Percentiles rank a stretch among this genome's conserved stretches.
Evolutionary conservation across 108 stramenopile genomes (phyloP).

Genomic region (Cyclostephanos invisitatus): DNA sequence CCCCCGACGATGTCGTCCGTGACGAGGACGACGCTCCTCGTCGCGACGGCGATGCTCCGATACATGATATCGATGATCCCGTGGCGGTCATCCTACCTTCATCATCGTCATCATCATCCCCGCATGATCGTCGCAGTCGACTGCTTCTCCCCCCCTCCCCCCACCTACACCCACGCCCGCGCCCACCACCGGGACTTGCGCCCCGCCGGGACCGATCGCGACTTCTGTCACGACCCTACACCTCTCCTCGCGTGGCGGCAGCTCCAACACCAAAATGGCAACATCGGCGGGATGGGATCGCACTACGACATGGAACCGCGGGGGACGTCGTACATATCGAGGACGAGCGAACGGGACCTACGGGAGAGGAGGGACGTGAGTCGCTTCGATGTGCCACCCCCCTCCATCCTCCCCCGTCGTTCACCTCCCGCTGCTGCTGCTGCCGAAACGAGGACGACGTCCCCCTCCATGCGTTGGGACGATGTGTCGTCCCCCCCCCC

Average conservation of each 20-base stretch:
- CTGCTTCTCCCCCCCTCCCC: neutral
- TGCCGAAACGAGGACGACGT: neutral
- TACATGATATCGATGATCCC: too few relatives aligned
- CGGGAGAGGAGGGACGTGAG: neutral
- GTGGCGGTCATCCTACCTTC: too few relatives aligned
- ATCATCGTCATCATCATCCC: too few relatives aligned
- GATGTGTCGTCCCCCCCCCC: too few relatives aligned
- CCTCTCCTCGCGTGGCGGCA: too few relatives aligned
- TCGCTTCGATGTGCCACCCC: neutral
- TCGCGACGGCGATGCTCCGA: too few relatives aligned
- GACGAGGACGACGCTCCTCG: too few relatives aligned
- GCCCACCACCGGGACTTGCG: neutral
- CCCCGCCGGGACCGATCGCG: too few relatives aligned
- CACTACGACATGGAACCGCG: constrained; percentile 9
- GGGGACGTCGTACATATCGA: constrained; percentile 8
- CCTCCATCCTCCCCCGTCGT: neutral
- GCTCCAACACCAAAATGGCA: neutral
- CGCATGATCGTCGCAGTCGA: neutral
- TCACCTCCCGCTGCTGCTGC: too few relatives aligned
- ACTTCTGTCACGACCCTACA: too few relatives aligned
- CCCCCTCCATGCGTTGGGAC: too few relatives aligned
- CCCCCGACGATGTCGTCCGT: too few relatives aligned
- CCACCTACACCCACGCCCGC: neutral
- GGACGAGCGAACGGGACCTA: neutral
- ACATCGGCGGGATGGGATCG: neutral